These are phyloP conservation scores for Botrytis squamosa DNA, from an alignment of 2,329 filamentous ascomycete genomes.

Conservation along the genomic window DNA sequence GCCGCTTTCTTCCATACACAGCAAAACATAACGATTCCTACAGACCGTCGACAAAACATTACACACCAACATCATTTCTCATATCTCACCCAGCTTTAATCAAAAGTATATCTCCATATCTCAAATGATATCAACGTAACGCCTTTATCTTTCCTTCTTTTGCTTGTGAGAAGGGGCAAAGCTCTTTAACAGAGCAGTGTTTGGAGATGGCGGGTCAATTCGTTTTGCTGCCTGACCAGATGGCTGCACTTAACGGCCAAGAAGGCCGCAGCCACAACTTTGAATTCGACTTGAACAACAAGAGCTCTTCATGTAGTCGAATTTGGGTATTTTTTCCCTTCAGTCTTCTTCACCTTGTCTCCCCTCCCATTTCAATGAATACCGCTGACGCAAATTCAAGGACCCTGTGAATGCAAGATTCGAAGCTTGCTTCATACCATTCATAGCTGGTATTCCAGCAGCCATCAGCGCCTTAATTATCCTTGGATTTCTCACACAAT, in stretches of 20 bases:
- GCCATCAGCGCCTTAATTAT: constrained; percentile 37
- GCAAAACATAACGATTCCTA: neutral
- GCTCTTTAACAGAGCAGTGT: neutral
- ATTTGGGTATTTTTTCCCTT: constrained; percentile 24
- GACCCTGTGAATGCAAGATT: constrained; percentile 36
- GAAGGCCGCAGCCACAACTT: neutral
- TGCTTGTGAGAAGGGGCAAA: neutral
- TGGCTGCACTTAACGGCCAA: constrained; percentile 3
- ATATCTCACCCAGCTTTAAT: neutral
- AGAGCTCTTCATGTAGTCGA: constrained; percentile 15
- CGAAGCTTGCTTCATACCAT: constrained; percentile 32
- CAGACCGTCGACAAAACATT: neutral
- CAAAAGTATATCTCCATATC: constrained; percentile 3
- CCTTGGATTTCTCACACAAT: constrained; percentile 31
- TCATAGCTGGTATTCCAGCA: constrained; percentile 35
- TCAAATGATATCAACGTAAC: neutral
- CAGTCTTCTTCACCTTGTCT: neutral
- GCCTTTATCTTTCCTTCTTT: neutral
- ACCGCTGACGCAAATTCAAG: constrained; percentile 23
- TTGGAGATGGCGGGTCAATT: neutral
- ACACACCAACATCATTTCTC: neutral
- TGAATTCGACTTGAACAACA: neutral
- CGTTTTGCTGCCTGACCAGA: neutral
- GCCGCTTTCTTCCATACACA: neutral
- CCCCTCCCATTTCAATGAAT: neutral